Conservation (phyloP, 2,329 filamentous ascomycete genomes). For the Thielaviopsis punctulata region DNA sequence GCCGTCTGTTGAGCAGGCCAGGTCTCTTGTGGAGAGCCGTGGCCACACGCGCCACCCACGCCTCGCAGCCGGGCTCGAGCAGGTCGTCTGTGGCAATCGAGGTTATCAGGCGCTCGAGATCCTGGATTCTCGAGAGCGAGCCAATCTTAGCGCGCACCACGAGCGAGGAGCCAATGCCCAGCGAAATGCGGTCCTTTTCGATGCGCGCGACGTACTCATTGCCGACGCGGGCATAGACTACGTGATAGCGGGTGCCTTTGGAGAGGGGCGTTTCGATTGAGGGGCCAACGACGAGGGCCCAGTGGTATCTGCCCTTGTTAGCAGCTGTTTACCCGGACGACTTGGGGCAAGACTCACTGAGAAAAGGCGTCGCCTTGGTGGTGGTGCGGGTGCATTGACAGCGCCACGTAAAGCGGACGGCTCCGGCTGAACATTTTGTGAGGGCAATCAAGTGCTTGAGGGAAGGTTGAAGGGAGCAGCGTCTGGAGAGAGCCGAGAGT, state of each 20-base stretch:
- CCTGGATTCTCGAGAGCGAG: constrained; percentile 4
- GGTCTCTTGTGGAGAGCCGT: constrained; percentile 4
- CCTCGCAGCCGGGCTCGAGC: constrained; percentile 7
- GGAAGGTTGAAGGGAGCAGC: background rate
- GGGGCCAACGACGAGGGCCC: constrained; percentile 8
- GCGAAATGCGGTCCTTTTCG: constrained; percentile 9
- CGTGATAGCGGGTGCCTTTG: constrained; percentile 10
- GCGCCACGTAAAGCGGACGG: constrained; percentile 9
- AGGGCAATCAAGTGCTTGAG: background rate
- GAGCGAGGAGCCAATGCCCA: constrained; percentile 8
- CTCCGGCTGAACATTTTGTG: constrained; percentile 1
- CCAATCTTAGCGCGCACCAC: constrained; percentile 9
- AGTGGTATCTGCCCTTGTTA: constrained; percentile 6
- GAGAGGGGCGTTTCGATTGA: constrained; percentile 9
- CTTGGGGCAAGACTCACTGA: constrained; percentile 1
- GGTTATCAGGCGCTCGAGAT: constrained; percentile 9
- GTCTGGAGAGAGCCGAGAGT: too few relatives aligned
- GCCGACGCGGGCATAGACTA: constrained; percentile 1
- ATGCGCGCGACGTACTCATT: constrained; percentile 5
- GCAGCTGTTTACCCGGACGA: background rate
- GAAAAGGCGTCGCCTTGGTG: constrained; percentile 7
- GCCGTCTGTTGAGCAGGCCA: constrained; percentile 1
- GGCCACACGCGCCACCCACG: constrained; percentile 9
- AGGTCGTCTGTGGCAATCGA: constrained; percentile 4
- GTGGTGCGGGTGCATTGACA: constrained; percentile 10